Evolutionary conservation across 192 early-diverging fungal species (phyloP).

Genomic region (Coemansia sp.): DNA sequence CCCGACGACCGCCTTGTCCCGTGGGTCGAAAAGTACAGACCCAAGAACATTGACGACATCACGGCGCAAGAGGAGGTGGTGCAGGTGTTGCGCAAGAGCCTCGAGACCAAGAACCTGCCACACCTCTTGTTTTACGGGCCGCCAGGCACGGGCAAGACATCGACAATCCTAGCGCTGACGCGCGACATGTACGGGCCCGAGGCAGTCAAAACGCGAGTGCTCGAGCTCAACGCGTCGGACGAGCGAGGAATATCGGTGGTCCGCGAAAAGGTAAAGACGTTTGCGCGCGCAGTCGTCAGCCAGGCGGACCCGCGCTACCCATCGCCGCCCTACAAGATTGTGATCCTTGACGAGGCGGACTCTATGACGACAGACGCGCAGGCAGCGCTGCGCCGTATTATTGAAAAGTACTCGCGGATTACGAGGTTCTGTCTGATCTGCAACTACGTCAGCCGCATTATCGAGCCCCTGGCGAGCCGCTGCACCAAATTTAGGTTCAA

Average conservation of each 20-base stretch:
- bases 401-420: conserved; percentile 92
- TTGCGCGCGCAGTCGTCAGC: conserved; percentile 79
- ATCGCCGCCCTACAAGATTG: conserved; percentile 92
- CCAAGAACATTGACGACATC: conserved; percentile 83
- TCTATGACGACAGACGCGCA: conserved; percentile 96
- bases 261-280: conserved; percentile 92
- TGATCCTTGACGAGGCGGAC: conserved; percentile 98
- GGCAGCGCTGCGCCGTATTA: conserved; percentile 87
- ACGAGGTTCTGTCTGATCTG: conserved; percentile 93
- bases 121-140: conserved; percentile 98
- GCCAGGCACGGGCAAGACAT: conserved; percentile 97
- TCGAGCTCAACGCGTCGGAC: conserved; percentile 97
- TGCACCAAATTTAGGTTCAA: conserved; percentile 97
- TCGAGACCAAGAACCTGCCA: conserved; percentile 92
- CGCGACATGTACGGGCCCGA: conserved; percentile 71
- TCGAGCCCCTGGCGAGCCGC: conserved; percentile 90
- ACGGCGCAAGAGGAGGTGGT: conserved; percentile 92
- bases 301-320: conserved; percentile 32
- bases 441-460: conserved; percentile 69
- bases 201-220: conserved; percentile 73
- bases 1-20: conserved; percentile 49
- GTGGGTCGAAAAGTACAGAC: conserved; percentile 97
- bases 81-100: conserved; percentile 76
- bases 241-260: conserved; percentile 96
- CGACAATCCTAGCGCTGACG: conserved; percentile 89